A percentile compares a stretch with the other conserved stretches of the same genome.
These are phyloP conservation scores for Calonectria leucothoes DNA, from an alignment of 2,329 filamentous ascomycete genomes.

Conservation along the genomic window DNA sequence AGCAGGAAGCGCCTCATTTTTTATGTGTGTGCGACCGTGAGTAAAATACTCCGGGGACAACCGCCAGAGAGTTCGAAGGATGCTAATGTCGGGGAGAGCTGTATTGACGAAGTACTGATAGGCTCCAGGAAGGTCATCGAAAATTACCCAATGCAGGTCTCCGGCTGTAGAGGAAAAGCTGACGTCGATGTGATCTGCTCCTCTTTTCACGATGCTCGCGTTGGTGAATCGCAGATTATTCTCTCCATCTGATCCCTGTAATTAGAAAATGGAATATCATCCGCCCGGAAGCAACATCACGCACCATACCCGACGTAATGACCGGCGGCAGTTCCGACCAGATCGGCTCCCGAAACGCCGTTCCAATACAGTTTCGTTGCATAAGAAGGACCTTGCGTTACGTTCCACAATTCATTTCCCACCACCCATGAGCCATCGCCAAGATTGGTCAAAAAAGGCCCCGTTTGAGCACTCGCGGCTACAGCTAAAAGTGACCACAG, in stretches of 20 bases:
- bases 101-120: background rate
- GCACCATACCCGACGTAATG: background rate
- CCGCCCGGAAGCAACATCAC: background rate
- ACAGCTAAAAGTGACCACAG: background rate
- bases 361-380: background rate
- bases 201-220: background rate
- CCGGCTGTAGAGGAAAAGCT: background rate
- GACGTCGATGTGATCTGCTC: background rate
- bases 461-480: background rate
- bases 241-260: background rate
- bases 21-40: background rate
- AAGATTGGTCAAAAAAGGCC: background rate
- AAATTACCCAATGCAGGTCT: background rate
- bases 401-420: background rate
- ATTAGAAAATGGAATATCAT: background rate
- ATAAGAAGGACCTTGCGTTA: background rate
- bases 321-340: background rate
- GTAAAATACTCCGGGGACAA: background rate
- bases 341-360: background rate
- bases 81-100: background rate
- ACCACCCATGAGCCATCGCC: background rate
- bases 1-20: background rate
- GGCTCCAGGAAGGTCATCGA: background rate
- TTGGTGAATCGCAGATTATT: background rate
- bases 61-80: background rate